These are phyloP conservation scores for Terana coerulea DNA, from an alignment of 768 basidiomycete genomes.

Conservation along the genomic window DNA sequence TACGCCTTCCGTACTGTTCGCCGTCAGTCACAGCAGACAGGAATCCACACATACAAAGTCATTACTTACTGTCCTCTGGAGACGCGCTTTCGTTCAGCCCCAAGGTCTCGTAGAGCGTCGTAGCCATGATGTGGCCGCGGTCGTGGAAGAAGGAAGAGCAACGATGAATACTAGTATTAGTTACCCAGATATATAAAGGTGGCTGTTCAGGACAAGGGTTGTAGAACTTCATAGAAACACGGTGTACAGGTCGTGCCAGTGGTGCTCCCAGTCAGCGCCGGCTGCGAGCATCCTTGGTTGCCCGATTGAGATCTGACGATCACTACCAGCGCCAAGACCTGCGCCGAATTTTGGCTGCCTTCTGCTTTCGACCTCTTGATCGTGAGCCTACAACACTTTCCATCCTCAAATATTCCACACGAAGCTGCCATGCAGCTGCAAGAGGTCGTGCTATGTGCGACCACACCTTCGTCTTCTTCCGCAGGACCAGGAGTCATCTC, in stretches of 20 bases:
- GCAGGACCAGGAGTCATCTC: slow-evolving; percentile 61
- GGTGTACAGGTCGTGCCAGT: too few species aligned
- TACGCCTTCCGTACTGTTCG: slow-evolving; percentile 73
- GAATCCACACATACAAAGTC: slow-evolving; percentile 6
- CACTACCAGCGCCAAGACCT: neutral
- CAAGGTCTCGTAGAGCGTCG: slow-evolving; percentile 57
- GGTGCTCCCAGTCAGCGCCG: too few species aligned
- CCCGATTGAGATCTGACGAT: slow-evolving; percentile 4
- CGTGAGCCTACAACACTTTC: neutral
- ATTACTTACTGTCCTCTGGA: slow-evolving; percentile 56
- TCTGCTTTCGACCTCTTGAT: neutral
- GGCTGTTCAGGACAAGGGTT: neutral
- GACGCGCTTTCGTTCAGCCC: slow-evolving; percentile 51
- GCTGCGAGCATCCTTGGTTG: too few species aligned
- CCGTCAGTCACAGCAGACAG: neutral
- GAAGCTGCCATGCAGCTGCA: slow-evolving; percentile 55
- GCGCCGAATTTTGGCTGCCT: neutral
- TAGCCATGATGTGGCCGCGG: slow-evolving; percentile 8
- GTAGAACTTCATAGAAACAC: slow-evolving; percentile 11
- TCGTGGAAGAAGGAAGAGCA: neutral
- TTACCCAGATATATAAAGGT: slow-evolving; percentile 13
- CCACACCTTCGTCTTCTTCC: slow-evolving; percentile 43
- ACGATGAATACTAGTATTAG: too few species aligned
- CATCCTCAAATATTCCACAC: neutral
- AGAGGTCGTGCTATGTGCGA: slow-evolving; percentile 64